Evolutionary conservation across 805 yeast species (phyloP).

Genomic region (Kazachstania viticola): DNA sequence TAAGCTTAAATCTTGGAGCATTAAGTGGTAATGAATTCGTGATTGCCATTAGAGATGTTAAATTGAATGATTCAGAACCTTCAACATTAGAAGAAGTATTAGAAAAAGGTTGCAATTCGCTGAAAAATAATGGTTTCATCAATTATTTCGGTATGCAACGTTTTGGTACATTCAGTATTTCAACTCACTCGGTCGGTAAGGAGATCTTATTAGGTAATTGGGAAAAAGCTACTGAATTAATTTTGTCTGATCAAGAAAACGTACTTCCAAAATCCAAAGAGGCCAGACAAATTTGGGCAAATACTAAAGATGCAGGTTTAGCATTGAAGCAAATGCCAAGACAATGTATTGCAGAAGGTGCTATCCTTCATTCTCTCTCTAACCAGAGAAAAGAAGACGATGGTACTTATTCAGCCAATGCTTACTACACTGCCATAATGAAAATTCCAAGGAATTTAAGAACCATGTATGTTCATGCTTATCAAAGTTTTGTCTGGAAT

Average conservation of each 20-base stretch:
- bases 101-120: slow-evolving; percentile 40
- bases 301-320: slow-evolving; percentile 49
- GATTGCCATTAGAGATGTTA: slow-evolving; percentile 71
- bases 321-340: slow-evolving; percentile 77
- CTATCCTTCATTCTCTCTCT: slow-evolving; percentile 52
- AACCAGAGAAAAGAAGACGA: slow-evolving; percentile 37
- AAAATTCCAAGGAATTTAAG: slow-evolving; percentile 85
- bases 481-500: slow-evolving; percentile 95
- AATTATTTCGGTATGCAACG: slow-evolving; percentile 98
- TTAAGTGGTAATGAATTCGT: slow-evolving; percentile 80
- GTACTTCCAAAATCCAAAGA: slow-evolving; percentile 75
- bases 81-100: slow-evolving; percentile 36
- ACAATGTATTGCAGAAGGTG: slow-evolving; percentile 73
- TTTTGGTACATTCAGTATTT: slow-evolving; percentile 89
- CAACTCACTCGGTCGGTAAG: slow-evolving; percentile 81
- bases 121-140: slow-evolving; percentile 65
- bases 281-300: slow-evolving; percentile 74
- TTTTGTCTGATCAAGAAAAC: slow-evolving; percentile 75
- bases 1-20: slow-evolving; percentile 64
- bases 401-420: slow-evolving; percentile 35
- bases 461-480: slow-evolving; percentile 94
- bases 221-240: slow-evolving; percentile 66
- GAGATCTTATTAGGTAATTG: slow-evolving; percentile 61
- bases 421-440: slow-evolving; percentile 74
- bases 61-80: slow-evolving; percentile 24